Evolutionary conservation across 2,329 filamentous ascomycete species (phyloP).

Genomic region (Ceratocystis variospora): DNA sequence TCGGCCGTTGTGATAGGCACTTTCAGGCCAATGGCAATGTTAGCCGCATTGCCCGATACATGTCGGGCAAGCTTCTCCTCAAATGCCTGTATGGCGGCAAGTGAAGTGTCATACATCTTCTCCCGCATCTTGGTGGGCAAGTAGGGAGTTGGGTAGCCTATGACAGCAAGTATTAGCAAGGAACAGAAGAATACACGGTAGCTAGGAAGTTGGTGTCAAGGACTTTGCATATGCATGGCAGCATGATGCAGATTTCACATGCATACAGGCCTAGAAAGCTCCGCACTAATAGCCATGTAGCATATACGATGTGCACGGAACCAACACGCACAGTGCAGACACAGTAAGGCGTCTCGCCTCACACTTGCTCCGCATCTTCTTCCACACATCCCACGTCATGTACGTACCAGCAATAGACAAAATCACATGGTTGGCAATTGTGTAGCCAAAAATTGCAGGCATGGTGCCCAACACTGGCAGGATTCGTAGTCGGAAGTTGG

Average conservation of each 20-base stretch:
- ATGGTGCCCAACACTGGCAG: conserved; percentile 90
- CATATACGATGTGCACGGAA: neutral
- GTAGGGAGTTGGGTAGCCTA: conserved; percentile 77
- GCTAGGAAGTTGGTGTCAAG: too few species aligned
- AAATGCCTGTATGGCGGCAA: conserved; percentile 58
- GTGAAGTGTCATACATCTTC: conserved; percentile 80
- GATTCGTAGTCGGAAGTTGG: conserved; percentile 90
- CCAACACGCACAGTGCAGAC: neutral
- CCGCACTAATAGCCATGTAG: neutral
- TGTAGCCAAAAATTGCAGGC: conserved; percentile 91
- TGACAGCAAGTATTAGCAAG: conserved; percentile 19
- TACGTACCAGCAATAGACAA: conserved; percentile 47
- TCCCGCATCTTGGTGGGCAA: conserved; percentile 67
- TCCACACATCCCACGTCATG: neutral
- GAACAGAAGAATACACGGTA: neutral
- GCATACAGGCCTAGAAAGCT: neutral
- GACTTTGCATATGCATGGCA: neutral
- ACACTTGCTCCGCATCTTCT: too few species aligned
- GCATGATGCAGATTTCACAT: neutral
- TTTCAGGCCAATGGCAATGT: conserved; percentile 56
- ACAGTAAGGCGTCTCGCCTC: neutral
- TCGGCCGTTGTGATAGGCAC: conserved; percentile 67
- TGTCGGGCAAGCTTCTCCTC: conserved; percentile 60
- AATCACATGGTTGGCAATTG: conserved; percentile 84
- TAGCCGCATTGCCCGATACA: conserved; percentile 22